Conservation (phyloP, 345 rosid genomes). For the Citrus maxima region DNA sequence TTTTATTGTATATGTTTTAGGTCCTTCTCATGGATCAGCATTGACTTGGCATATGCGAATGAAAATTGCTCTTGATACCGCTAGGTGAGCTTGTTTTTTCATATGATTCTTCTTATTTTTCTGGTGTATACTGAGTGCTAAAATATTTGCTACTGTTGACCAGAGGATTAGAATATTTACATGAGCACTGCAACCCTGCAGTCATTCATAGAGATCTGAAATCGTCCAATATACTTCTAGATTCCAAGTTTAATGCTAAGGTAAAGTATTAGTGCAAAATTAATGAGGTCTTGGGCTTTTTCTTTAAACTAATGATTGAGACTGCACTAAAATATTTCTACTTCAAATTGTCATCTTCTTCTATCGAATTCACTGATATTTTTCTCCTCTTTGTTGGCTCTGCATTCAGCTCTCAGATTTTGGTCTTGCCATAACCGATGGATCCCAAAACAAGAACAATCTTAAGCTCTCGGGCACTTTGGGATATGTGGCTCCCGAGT, state of each 20-base stretch:
- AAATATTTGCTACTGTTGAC: conserved; percentile 27
- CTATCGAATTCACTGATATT: not conserved
- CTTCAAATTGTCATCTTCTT: not conserved
- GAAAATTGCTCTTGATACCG: conserved; percentile 88
- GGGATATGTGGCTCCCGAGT: conserved; percentile 97
- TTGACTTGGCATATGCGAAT: conserved; percentile 86
- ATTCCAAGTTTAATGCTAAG: conserved; percentile 89
- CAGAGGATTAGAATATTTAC: conserved; percentile 96
- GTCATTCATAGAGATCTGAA: conserved; percentile 99
- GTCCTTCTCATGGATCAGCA: conserved; percentile 66
- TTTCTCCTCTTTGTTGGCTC: conserved; percentile 9
- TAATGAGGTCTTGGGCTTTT: not conserved
- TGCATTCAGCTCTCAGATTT: conserved; percentile 85
- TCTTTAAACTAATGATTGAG: not conserved
- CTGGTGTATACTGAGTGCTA: not conserved
- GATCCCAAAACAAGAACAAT: conserved; percentile 60
- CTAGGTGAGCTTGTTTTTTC: conserved; percentile 51
- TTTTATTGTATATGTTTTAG: conserved; percentile 29
- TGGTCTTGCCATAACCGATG: conserved; percentile 85
- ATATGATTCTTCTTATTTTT: not conserved
- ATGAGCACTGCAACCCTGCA: conserved; percentile 82
- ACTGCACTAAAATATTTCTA: not conserved
- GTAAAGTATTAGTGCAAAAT: conserved; percentile 31
- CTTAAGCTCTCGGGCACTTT: conserved; percentile 92
- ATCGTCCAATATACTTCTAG: conserved; percentile 91